Base-by-base conservation (phyloP, 495 filamentous ascomycete genomes). In the Trichoderma gamsii region DNA sequence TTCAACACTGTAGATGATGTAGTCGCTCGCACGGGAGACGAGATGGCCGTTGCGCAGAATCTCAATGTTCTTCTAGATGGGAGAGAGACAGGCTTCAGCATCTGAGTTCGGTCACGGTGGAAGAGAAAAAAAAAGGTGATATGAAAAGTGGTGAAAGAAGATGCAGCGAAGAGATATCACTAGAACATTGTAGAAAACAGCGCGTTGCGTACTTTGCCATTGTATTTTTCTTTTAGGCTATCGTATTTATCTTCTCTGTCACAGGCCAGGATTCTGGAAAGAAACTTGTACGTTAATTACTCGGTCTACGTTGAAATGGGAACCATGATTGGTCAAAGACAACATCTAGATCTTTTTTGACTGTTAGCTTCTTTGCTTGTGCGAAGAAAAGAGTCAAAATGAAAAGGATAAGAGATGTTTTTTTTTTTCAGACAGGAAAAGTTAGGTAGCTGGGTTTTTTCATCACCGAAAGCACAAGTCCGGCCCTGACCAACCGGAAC, bases 1-100 rank as follows among this genome's bases (percentile, higher is more conserved):
- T 79, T 97, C 94, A 76, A 99, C 95, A 78, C 89, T 94, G 84
- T 99, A 99, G 75, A 98, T 89, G 77, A 97, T 97, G 75, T 91
- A 97, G 83, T 97, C 93, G 85, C 93, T 96, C 76, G 87, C 84
- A 76, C 96, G 87, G 68, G 94, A 96, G 71, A 99, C 93, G 78
- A 94, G 86, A 81, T 97, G 93, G 68, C 96, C 96, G 86, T 97
- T 96, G 74, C 85, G 85, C 69, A 91, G 86, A 75, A 99, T 92
- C 73, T 86, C 79, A 71, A 94, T 82, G 79, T 90, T 91, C 66
- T 72, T 82, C 89, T 92, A 83, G 69, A 69, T 61, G 69, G 69
- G 68, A 73, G 32, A 71, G 72, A 64, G 44, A 73, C 44, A 75
- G 71, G 59, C 82, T 85, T 89, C 85, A 89, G 86, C 84, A 86